phyloP scores from a whole-genome alignment of 2,329 filamentous ascomycete species.

The Claviceps pazoutovae region DNA sequence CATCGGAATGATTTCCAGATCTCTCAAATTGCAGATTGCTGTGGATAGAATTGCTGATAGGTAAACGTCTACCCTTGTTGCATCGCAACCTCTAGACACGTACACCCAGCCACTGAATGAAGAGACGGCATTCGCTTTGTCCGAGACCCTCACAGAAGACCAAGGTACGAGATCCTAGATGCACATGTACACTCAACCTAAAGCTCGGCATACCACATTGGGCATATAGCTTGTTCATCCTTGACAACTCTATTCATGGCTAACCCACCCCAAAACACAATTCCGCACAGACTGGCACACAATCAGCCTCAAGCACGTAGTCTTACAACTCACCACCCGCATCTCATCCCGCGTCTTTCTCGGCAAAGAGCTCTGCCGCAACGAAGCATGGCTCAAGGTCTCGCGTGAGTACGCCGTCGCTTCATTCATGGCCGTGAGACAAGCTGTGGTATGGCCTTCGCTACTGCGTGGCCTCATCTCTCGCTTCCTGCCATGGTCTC shows the following conservation, averaged over 20 bases:
- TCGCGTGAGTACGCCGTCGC: constrained; percentile 28
- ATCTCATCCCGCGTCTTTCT: constrained; percentile 23
- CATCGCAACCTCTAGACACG: background rate
- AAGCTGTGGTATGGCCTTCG: constrained; percentile 27
- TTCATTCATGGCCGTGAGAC: constrained; percentile 13
- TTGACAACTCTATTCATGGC: background rate
- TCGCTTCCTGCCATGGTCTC: background rate
- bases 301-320: background rate
- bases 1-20: background rate
- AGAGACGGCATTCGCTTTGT: background rate
- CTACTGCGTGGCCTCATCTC: constrained; percentile 29
- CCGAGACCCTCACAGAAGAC: background rate
- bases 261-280: background rate
- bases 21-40: background rate
- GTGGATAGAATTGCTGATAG: background rate
- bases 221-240: too few species aligned
- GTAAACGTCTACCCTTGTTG: background rate
- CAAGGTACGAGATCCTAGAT: background rate
- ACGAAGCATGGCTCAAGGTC: constrained; percentile 30
- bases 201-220: background rate
- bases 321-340: background rate
- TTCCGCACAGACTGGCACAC: constrained; percentile 1
- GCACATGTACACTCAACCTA: background rate
- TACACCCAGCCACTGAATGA: background rate
- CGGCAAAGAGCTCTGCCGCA: constrained; percentile 23